Conservation (phyloP, 2,329 filamentous ascomycete species). For the Alternaria arbusti region DNA sequence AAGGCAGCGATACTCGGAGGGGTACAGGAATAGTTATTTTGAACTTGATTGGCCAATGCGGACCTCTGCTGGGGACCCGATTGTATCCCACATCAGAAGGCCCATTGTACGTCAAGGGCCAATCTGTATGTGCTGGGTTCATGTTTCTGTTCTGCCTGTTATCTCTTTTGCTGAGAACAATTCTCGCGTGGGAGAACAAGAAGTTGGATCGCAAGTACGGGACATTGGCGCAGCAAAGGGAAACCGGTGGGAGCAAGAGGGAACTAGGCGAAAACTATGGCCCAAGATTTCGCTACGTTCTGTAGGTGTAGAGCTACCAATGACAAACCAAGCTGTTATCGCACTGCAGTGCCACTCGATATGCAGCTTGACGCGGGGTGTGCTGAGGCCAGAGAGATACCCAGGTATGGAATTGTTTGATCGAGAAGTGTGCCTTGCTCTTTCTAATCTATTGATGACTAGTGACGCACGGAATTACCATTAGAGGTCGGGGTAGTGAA, state of each 20-base stretch:
- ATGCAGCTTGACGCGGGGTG: neutral
- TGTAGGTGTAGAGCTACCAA: slow-evolving; percentile 37
- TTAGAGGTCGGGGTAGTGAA: neutral
- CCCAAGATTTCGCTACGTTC: slow-evolving; percentile 39
- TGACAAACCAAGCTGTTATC: neutral
- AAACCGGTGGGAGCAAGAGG: slow-evolving; percentile 19
- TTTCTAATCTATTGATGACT: neutral
- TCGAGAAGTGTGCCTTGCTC: neutral
- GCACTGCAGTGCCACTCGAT: neutral
- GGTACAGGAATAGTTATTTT: slow-evolving; percentile 71
- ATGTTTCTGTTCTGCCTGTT: slow-evolving; percentile 47
- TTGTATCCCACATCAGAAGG: slow-evolving; percentile 42
- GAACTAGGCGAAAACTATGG: slow-evolving; percentile 43
- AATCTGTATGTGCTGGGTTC: slow-evolving; percentile 46
- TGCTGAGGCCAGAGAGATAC: neutral
- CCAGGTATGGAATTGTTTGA: neutral
- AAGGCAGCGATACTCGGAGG: slow-evolving; percentile 71
- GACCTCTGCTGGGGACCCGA: slow-evolving; percentile 45
- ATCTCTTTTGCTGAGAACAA: slow-evolving; percentile 33
- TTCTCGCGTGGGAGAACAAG: slow-evolving; percentile 47
- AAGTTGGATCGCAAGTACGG: slow-evolving; percentile 44
- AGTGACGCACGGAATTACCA: neutral
- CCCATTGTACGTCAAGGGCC: slow-evolving; percentile 45
- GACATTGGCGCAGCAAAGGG: slow-evolving; percentile 35
- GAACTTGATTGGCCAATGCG: slow-evolving; percentile 67